phyloP scores from a whole-genome alignment of 495 filamentous ascomycete genomes.

The Trichodelitschia bisporula region DNA sequence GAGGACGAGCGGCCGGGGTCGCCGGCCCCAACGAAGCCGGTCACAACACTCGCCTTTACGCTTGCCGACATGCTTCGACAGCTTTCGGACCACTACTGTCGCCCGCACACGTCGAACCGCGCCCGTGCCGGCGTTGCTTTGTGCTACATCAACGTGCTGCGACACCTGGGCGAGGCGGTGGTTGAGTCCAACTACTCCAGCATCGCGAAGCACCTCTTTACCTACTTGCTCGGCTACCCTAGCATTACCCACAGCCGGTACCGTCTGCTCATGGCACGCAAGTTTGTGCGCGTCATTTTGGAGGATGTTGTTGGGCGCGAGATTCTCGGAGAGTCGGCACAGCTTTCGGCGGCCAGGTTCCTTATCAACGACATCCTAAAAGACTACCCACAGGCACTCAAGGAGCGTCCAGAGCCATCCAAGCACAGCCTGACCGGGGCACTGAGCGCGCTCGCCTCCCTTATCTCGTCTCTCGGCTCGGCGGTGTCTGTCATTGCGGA shows the following conservation, averaged over 20 bases:
- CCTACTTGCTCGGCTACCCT: conserved; percentile 53
- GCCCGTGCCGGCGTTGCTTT: conserved; percentile 62
- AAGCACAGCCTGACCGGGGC: conserved; percentile 66
- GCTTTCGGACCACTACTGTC: conserved; percentile 60
- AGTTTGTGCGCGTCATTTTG: conserved; percentile 61
- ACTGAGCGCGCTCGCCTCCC: conserved; percentile 52
- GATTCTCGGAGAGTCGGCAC: conserved; percentile 71
- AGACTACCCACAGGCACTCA: conserved; percentile 81
- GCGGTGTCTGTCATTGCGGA: conserved; percentile 57
- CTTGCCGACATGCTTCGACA: conserved; percentile 59
- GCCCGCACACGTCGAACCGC: conserved; percentile 54
- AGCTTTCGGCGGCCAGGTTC: conserved; percentile 52
- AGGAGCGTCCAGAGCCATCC: conserved; percentile 70
- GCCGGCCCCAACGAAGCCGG: conserved; percentile 42
- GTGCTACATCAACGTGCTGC: conserved; percentile 63
- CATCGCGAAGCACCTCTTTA: conserved; percentile 58
- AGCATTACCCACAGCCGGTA: conserved; percentile 69
- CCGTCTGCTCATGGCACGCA: conserved; percentile 60
- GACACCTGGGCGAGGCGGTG: conserved; percentile 43
- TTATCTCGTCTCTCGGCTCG: conserved; percentile 61
- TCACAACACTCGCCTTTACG: conserved; percentile 42
- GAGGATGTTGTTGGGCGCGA: conserved; percentile 62
- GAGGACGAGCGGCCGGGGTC: conserved; percentile 54
- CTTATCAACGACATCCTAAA: conserved; percentile 77
- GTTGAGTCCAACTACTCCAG: conserved; percentile 57